Evolutionary conservation across 1,284 basidiomycete genomes (phyloP), one percentile per base, ranked within the genome.

Genomic region (Cutaneotrichosporon spelunceum): DNA sequence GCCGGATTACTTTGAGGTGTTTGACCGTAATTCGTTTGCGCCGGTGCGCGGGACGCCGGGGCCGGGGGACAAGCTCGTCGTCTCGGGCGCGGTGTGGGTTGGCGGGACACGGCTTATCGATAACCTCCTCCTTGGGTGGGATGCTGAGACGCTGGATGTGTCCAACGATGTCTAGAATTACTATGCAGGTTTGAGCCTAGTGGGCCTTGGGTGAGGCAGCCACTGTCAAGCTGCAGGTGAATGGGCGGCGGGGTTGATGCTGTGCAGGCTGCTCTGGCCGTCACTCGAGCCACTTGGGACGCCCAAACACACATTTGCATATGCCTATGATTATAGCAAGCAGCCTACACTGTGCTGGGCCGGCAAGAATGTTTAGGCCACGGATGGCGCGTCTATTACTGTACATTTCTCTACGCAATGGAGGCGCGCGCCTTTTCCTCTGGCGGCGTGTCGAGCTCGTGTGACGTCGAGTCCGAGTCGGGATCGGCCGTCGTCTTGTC

Each of bases 71-170:
- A 82, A 88, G 1, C 86, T 89, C 30, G 86, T 98, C 11, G 71
- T 98, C 61, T 94, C 91, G 68, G 95, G 93, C 1, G 94, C 93
- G 16, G 76, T 96, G 65, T 90, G 88, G 84, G 84, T 97, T 3
- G 92, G 91, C 49, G 84, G 83, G 72, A 97, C 93, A 36, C 83
- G 95, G 67, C 76, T 99, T 70, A 98, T 99, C 56, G 95, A 99
- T 77, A 99, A 99, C 76, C 77, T 97, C 44, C 80, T 95, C 47
- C 78, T 95, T 1, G 91, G 89, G 0, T 82, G 81, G 75, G 70
- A 76, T n/a, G 69, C 74, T 14, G 68, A 72, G 39, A 45, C 52
- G 10, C 21, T 44, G 33, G 55, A 55, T 11, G 34, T 53, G 11
- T 39, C 34, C 13, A 42, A 53, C 52, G 52, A 53, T 7, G 52